These are phyloP conservation scores for Trametes cingulata DNA, from an alignment of 768 basidiomycete species.

Conservation along the genomic window DNA sequence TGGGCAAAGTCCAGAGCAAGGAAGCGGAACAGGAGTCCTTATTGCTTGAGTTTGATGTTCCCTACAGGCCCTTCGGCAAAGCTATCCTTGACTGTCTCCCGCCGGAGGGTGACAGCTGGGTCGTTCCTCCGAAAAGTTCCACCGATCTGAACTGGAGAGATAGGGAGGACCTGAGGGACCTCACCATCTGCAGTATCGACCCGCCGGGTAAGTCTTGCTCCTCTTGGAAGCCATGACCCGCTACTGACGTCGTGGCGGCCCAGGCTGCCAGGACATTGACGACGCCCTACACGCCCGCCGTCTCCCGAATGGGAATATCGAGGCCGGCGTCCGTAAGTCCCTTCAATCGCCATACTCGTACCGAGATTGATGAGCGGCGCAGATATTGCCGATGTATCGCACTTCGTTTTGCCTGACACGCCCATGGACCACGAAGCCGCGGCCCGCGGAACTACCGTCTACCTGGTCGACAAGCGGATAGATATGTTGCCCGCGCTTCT, in stretches of 20 bases:
- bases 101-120: conserved; percentile 86
- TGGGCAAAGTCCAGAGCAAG: conserved; percentile 91
- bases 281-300: conserved; percentile 91
- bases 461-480: conserved; percentile 96
- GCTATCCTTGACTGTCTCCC: conserved; percentile 93
- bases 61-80: conserved; percentile 95
- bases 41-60: conserved; percentile 92
- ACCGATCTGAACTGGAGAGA: conserved; percentile 67
- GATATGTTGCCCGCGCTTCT: conserved; percentile 96
- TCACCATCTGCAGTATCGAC: conserved; percentile 95
- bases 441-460: conserved; percentile 95
- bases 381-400: conserved; percentile 99
- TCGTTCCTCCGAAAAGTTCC: conserved; percentile 76
- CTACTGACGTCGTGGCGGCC: conserved; percentile 4
- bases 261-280: conserved; percentile 97
- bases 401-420: conserved; percentile 91
- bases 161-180: conserved; percentile 81
- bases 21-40: conserved; percentile 96
- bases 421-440: conserved; percentile 97
- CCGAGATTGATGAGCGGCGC: neutral
- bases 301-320: conserved; percentile 90
- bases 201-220: conserved; percentile 66
- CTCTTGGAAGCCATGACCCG: neutral
- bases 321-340: conserved; percentile 95
- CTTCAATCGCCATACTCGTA: neutral